Evolutionary conservation across 2,329 filamentous ascomycete genomes (phyloP).

Genomic region (Colletotrichum lindemuthianum): DNA sequence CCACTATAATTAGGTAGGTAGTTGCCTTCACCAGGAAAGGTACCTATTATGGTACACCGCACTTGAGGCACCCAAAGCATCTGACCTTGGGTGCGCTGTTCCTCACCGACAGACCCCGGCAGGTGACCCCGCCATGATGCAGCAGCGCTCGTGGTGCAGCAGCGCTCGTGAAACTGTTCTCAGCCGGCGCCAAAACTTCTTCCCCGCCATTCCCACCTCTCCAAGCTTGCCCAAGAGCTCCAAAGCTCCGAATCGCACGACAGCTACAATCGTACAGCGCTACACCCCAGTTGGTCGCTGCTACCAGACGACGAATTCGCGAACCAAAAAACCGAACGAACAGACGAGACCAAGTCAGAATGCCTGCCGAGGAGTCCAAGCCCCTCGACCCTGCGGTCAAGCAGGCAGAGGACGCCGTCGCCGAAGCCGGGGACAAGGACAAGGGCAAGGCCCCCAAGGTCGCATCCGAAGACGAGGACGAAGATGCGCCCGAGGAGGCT

Average conservation of each 20-base stretch:
- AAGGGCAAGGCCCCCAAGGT: slow-evolving; percentile 57
- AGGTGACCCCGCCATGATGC: slow-evolving; percentile 32
- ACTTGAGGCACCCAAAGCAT: too few species aligned
- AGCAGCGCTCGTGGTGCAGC: neutral
- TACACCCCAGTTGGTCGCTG: neutral
- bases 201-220: slow-evolving; percentile 31
- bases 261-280: neutral
- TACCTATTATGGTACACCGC: too few species aligned
- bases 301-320: neutral
- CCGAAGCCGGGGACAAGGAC: slow-evolving; percentile 47
- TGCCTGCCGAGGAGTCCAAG: slow-evolving; percentile 71
- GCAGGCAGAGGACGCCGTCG: slow-evolving; percentile 54
- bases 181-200: slow-evolving; percentile 33
- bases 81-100: too few species aligned
- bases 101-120: neutral
- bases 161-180: slow-evolving; percentile 35
- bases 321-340: slow-evolving; percentile 24
- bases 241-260: slow-evolving; percentile 30
- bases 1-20: too few species aligned
- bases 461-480: slow-evolving; percentile 59
- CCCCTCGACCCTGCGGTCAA: slow-evolving; percentile 63
- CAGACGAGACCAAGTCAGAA: slow-evolving; percentile 36
- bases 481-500: slow-evolving; percentile 51
- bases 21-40: too few species aligned
- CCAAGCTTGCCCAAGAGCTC: slow-evolving; percentile 33